phyloP scores from a whole-genome alignment of 2,329 filamentous ascomycete species.

The Penicillium frequentans region DNA sequence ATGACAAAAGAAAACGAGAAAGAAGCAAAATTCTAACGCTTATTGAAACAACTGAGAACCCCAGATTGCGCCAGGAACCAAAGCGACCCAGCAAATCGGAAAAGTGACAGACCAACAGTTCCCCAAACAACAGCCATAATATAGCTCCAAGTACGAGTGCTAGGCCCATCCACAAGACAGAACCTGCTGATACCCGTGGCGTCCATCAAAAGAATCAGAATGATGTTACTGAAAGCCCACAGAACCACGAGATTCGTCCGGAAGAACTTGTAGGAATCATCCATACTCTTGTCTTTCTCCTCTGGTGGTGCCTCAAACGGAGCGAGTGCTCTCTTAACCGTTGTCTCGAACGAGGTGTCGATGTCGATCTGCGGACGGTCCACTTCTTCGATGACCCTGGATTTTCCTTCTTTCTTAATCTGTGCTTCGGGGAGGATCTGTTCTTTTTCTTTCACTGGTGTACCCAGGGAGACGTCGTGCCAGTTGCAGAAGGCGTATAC shows the following conservation, averaged over 20 bases:
- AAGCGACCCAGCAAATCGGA: constrained; percentile 19
- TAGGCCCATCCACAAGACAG: constrained; percentile 15
- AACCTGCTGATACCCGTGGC: constrained; percentile 54
- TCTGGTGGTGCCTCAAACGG: constrained; percentile 75
- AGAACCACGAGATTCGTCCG: constrained; percentile 83
- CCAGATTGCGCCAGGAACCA: constrained; percentile 17
- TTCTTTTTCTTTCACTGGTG: constrained; percentile 91
- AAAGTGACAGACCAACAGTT: constrained; percentile 19
- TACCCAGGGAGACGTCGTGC: constrained; percentile 99
- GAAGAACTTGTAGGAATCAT: constrained; percentile 99
- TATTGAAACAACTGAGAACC: constrained; percentile 13
- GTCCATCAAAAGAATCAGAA: constrained; percentile 80
- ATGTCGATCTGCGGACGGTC: constrained; percentile 96
- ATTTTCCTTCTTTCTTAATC: constrained; percentile 82
- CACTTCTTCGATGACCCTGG: constrained; percentile 85
- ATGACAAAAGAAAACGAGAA: not conserved
- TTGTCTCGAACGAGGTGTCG: constrained; percentile 90
- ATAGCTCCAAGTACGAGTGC: constrained; percentile 12
- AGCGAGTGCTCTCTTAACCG: constrained; percentile 84
- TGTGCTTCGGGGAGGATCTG: constrained; percentile 85
- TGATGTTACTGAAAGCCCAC: constrained; percentile 90
- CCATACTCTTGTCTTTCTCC: constrained; percentile 76
- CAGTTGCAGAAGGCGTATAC: constrained; percentile 99
- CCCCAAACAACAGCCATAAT: constrained; percentile 18
- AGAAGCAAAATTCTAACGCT: not conserved